phyloP scores from a whole-genome alignment of 176 grass and related monocot species.

The Olyra latifolia region DNA sequence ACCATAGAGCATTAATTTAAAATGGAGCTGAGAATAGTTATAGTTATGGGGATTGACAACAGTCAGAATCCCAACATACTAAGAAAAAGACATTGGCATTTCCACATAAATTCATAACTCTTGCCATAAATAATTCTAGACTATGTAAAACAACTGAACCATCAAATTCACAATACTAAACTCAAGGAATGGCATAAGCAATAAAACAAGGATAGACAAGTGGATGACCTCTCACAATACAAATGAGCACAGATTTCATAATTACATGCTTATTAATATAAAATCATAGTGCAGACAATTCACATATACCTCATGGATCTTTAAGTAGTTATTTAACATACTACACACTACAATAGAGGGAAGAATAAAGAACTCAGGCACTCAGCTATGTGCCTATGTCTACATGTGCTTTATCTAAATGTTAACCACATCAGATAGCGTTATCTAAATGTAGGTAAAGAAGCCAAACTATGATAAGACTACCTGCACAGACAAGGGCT shows the following conservation, averaged over 20 bases:
- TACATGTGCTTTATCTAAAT: neutral
- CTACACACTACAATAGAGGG: neutral
- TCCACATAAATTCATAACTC: neutral
- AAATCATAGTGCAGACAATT: neutral
- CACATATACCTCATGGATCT: neutral
- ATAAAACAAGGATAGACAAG: neutral
- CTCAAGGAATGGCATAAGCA: neutral
- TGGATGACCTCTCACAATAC: neutral
- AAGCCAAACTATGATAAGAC: neutral
- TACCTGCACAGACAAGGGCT: neutral
- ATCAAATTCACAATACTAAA: neutral
- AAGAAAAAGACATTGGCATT: neutral
- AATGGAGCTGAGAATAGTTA: neutral
- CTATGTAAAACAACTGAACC: neutral
- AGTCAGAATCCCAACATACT: neutral
- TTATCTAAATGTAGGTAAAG: neutral
- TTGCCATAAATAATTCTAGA: slow-evolving; percentile 11
- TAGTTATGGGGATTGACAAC: neutral
- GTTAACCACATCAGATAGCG: neutral
- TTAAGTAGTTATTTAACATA: neutral
- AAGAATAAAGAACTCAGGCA: neutral
- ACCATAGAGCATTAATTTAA: slow-evolving; percentile 13
- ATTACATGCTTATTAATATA: neutral
- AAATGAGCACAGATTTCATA: neutral
- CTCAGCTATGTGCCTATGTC: neutral